phyloP scores from a whole-genome alignment of 352 stramenopile genomes.

The Globisporangium emineosum region DNA sequence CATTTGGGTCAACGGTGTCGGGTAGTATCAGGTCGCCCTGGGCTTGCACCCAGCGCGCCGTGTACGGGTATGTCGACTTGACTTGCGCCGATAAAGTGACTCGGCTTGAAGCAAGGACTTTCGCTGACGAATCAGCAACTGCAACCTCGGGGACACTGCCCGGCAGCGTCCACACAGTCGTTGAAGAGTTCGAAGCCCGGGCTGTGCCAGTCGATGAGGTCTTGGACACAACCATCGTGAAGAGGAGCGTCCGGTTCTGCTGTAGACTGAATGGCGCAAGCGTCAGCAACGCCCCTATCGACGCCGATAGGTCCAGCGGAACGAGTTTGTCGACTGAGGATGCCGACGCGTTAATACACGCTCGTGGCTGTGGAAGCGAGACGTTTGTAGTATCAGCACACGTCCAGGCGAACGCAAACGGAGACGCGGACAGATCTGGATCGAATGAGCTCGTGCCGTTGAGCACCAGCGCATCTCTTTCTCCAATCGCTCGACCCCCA shows the following conservation, averaged over 20 bases:
- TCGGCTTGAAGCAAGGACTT: slow-evolving; percentile 46
- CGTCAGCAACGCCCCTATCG: slow-evolving; percentile 21
- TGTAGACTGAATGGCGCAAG: slow-evolving; percentile 46
- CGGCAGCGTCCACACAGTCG: slow-evolving; percentile 41
- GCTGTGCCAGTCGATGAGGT: neutral
- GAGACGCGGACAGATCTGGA: slow-evolving; percentile 32
- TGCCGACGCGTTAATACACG: slow-evolving; percentile 24
- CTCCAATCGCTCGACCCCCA: slow-evolving; percentile 44
- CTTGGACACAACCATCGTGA: slow-evolving; percentile 47
- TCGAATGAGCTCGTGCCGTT: slow-evolving; percentile 45
- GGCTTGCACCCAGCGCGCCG: slow-evolving; percentile 43
- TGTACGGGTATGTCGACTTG: slow-evolving; percentile 66
- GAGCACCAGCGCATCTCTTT: slow-evolving; percentile 47
- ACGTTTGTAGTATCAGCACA: slow-evolving; percentile 55
- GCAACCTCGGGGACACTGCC: slow-evolving; percentile 47
- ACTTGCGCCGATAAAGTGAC: slow-evolving; percentile 35
- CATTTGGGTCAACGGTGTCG: slow-evolving; percentile 20
- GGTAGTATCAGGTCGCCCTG: slow-evolving; percentile 54
- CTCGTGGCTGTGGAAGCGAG: neutral
- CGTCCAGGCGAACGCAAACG: slow-evolving; percentile 47
- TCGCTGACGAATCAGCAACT: slow-evolving; percentile 25
- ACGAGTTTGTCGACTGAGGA: slow-evolving; percentile 11
- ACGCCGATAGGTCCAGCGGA: slow-evolving; percentile 18
- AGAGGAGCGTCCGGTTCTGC: slow-evolving; percentile 36
- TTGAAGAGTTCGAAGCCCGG: slow-evolving; percentile 21